A percentile compares a stretch with the other conserved stretches of the same genome.
phyloP scores from a whole-genome alignment of 805 yeast species.

The Yarrowia porcina region DNA sequence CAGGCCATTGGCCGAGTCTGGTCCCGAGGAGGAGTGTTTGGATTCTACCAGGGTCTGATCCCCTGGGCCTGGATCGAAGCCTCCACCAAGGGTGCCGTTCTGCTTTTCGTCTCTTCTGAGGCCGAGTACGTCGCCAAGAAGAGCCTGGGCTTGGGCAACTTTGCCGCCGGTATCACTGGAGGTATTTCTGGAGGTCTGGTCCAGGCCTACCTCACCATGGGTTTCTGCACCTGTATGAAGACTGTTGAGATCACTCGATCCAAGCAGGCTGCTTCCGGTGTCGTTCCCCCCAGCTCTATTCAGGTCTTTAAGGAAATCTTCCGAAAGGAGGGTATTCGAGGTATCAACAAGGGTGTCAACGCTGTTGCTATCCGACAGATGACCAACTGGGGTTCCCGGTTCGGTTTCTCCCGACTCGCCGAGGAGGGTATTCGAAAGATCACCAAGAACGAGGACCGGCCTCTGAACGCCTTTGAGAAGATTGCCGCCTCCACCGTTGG shows the following conservation, averaged over 20 bases:
- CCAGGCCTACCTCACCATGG: slow-evolving; percentile 93
- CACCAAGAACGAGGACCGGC: slow-evolving; percentile 57
- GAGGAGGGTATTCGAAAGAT: slow-evolving; percentile 73
- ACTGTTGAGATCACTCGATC: slow-evolving; percentile 94
- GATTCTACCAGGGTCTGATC: slow-evolving; percentile 94
- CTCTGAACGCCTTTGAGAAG: slow-evolving; percentile 73
- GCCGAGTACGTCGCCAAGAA: slow-evolving; percentile 72
- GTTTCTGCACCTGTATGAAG: slow-evolving; percentile 98
- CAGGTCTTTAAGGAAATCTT: slow-evolving; percentile 84
- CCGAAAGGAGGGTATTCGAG: slow-evolving; percentile 81
- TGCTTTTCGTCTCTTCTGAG: slow-evolving; percentile 88
- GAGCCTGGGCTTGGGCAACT: slow-evolving; percentile 57
- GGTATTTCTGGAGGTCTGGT: slow-evolving; percentile 96
- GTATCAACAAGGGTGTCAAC: slow-evolving; percentile 96
- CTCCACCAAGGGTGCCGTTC: slow-evolving; percentile 96
- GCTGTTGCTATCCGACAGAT: slow-evolving; percentile 98
- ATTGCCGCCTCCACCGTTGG: slow-evolving; percentile 83
- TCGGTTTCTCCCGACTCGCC: slow-evolving; percentile 87
- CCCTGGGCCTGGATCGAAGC: slow-evolving; percentile 99
- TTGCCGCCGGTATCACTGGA: slow-evolving; percentile 87
- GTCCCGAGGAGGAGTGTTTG: slow-evolving; percentile 89
- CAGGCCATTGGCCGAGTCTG: slow-evolving; percentile 74
- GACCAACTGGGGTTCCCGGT: slow-evolving; percentile 99
- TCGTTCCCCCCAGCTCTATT: slow-evolving; percentile 68
- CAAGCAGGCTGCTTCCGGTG: slow-evolving; percentile 71